Conservation (phyloP, 1,284 basidiomycete genomes). For the Irpex rosettiformis region DNA sequence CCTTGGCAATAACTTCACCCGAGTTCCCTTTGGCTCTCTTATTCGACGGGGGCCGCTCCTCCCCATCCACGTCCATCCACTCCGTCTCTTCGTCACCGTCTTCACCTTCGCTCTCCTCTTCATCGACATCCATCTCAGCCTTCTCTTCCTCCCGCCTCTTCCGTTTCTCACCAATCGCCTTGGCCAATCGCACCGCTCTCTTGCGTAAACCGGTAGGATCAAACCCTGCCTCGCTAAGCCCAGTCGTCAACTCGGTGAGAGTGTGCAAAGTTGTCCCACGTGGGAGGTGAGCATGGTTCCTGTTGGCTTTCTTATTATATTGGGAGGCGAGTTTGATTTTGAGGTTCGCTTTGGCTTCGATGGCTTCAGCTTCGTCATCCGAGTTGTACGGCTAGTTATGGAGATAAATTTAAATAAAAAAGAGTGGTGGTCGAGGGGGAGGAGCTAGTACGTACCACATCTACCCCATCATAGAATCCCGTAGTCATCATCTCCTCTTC, state of each 20-base stretch:
- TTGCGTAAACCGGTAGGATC: constrained; percentile 89
- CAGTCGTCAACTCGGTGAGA: constrained; percentile 80
- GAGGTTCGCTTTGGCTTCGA: constrained; percentile 61
- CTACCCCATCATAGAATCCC: constrained; percentile 91
- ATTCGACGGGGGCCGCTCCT: constrained; percentile 48
- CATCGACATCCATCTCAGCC: too few species aligned
- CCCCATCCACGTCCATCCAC: constrained; percentile 55
- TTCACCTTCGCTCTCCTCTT: constrained; percentile 39
- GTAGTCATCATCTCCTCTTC: constrained; percentile 92
- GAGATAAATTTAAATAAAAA: constrained; percentile 9
- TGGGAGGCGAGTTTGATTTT: constrained; percentile 79
- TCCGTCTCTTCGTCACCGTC: constrained; percentile 39
- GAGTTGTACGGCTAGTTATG: constrained; percentile 66
- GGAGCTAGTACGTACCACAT: constrained; percentile 54
- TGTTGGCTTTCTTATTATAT: constrained; percentile 80
- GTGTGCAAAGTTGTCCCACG: constrained; percentile 86
- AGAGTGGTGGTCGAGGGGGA: too few species aligned
- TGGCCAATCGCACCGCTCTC: constrained; percentile 82
- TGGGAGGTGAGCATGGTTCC: constrained; percentile 83
- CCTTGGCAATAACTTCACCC: constrained; percentile 48
- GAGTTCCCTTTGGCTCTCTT: constrained; percentile 64
- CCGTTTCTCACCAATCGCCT: constrained; percentile 69
- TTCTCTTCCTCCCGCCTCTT: constrained; percentile 59
- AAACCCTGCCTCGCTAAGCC: constrained; percentile 83
- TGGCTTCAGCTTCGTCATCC: constrained; percentile 86